Base-by-base conservation (phyloP, 257 asterid genomes). In the Avicennia marina region DNA sequence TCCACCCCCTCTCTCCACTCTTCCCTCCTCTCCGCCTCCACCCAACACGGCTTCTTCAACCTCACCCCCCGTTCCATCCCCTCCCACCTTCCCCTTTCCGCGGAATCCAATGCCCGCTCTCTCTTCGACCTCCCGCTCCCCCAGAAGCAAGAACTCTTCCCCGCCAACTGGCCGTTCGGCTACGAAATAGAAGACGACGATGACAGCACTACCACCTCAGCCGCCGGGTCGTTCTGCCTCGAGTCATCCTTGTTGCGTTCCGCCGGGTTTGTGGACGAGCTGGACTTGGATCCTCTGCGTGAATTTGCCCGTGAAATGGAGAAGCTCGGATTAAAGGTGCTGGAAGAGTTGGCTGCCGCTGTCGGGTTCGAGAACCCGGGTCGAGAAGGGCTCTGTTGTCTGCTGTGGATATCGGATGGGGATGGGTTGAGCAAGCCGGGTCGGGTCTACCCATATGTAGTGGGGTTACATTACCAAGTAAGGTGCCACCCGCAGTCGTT, bases 21-120 rank as follows among this genome's bases (percentile, higher is more conserved):
- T 16, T 12, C 61, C 63, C 53, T 79, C 56, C 83, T 64, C 56
- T 62, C 83, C 53, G 79, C 94, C 45, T 2, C 79, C 74, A 64
- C 70, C 53, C 25, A 78, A 19, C 69, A 41, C 67, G 96, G 96
- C 22, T 81, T 73, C 73, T 87, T 87, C 84, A 89, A 81, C 61
- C 82, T 87, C 81, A 57, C 62, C 62, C 29, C 72, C 74, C 94
- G 76, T 76, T 7, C 73, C 61, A 69, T 78, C 76, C 56, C 81
- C 29, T 44, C 77, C 68, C 56, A 73, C 40, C 78, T 74, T 53
- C 77, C 83, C 26, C 58, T 48, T 26, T 45, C 81, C 26, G 79
- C 31, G 64, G 41, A 36, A 36, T 36, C 41, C 12, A 11, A 8
- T 12, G 41, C 41, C 13, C 12, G 13, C 13, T 36, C 13, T 11